phyloP scores from a whole-genome alignment of 2,329 filamentous ascomycete genomes.

The Zalaria obscura region DNA sequence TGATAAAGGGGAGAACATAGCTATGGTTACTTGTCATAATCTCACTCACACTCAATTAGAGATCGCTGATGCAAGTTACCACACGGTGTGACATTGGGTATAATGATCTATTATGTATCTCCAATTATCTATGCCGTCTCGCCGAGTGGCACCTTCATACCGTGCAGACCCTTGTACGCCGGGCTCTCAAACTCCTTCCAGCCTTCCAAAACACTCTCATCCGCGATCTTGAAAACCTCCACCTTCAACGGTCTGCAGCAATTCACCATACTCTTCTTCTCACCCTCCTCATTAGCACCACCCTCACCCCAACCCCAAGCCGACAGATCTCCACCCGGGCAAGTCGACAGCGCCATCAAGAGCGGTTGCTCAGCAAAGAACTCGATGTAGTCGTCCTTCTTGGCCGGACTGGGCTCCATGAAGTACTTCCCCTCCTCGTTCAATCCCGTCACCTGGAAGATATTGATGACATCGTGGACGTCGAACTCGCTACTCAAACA shows the following conservation, averaged over 20 bases:
- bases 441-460: constrained; percentile 73
- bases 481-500: constrained; percentile 41
- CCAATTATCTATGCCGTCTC: constrained; percentile 13
- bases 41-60: no score
- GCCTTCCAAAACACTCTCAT: constrained; percentile 34
- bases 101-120: background rate
- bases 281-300: constrained; percentile 40
- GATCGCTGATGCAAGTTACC: no score
- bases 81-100: no score
- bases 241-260: constrained; percentile 63
- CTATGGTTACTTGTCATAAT: no score
- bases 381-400: constrained; percentile 48
- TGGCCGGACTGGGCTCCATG: constrained; percentile 51
- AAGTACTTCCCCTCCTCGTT: constrained; percentile 61
- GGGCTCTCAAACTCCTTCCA: constrained; percentile 51
- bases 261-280: constrained; percentile 52
- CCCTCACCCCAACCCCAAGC: constrained; percentile 64
- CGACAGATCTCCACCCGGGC: constrained; percentile 68
- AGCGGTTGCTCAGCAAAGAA: constrained; percentile 72
- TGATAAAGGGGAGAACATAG: no score
- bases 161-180: constrained; percentile 52
- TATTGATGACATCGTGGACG: constrained; percentile 73
- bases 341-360: constrained; percentile 51
- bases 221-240: constrained; percentile 49
- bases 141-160: constrained; percentile 38